Base-by-base conservation (phyloP, 2,329 filamentous ascomycete species). In the Penicillium sp. region DNA sequence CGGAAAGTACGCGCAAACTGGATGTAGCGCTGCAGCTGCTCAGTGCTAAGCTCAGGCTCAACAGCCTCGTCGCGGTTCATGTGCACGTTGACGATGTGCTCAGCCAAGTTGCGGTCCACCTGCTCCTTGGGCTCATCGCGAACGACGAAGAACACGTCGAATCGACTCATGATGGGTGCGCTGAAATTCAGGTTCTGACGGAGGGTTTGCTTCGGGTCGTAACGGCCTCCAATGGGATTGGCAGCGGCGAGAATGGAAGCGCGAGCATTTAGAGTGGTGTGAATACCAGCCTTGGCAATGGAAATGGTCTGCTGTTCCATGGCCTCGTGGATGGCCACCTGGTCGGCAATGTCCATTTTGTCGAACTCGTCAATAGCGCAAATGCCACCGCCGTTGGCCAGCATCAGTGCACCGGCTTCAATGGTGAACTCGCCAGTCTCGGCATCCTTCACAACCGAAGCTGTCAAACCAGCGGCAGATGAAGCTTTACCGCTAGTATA, bases 231-330 rank as follows among this genome's bases (percentile, higher is more conserved):
- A 5, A 99, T 91, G 0, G 95, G 95, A 75, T 99, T 99, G 29
- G 95, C 95, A 7, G 95, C 95, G 0, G 95, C 95, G 16, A 99
- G 87, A 68, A 99, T 98, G 47, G 90, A 95, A 0, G 95, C 97
- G 54, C 95, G 87, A 2, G 95, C 95, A 71, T 99, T 99, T 46
- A 99, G 84, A 0, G 95, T 99, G 4, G 95, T 96, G 74, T 99
- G 95, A 57, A 99, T 99, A 69, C 95, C 95, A 5, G 95, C 95
- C 78, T 99, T 99, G 58, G 95, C 93, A 69, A 99, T 99, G 9
- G 92, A 97, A 64, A 99, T 99, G 5, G 95, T 99, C 77, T 99
- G 95, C 80, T 99, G 95, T 84, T 99, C 95, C 95, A 99, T 99
- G 58, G 95, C 95, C 86, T 99, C 95, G 84, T 99, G 95, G 70